A percentile compares a stretch with the other conserved stretches of the same genome.
Evolutionary conservation across 163 green algal genomes (phyloP).

Genomic region (Coccomyxa subellipsoidea): DNA sequence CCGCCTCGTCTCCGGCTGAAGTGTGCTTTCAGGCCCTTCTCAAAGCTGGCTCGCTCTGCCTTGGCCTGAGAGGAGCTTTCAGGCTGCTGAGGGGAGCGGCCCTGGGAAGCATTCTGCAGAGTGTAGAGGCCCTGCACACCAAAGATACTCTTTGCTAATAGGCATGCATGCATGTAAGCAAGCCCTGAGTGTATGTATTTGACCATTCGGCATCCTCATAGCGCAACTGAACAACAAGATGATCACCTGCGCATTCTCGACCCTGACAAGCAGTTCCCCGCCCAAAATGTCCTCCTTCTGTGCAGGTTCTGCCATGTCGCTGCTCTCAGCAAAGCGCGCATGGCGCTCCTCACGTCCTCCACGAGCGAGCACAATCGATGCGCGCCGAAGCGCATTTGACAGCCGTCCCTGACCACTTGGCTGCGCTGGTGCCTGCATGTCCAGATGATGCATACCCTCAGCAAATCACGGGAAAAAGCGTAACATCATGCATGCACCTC

Average conservation of each 20-base stretch:
- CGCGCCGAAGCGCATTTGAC: neutral
- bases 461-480: too few species aligned
- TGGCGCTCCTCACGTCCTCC: neutral
- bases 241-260: constrained; percentile 28
- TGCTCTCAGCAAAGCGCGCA: neutral
- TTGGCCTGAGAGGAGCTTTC: neutral
- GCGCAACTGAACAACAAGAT: too few species aligned
- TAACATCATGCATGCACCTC: too few species aligned
- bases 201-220: neutral
- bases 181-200: too few species aligned
- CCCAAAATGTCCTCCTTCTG: constrained; percentile 28
- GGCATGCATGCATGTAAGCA: too few species aligned
- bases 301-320: neutral
- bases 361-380: neutral
- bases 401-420: neutral
- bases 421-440: neutral
- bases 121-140: neutral
- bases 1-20: constrained; percentile 8
- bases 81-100: neutral
- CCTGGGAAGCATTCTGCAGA: neutral
- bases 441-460: neutral
- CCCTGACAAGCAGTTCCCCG: constrained; percentile 37
- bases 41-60: neutral
- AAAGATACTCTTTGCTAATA: neutral
- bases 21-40: neutral